A percentile compares a stretch with the other conserved stretches of the same genome.
phyloP scores from a whole-genome alignment of 208 protist species.

The Leishmania major region DNA sequence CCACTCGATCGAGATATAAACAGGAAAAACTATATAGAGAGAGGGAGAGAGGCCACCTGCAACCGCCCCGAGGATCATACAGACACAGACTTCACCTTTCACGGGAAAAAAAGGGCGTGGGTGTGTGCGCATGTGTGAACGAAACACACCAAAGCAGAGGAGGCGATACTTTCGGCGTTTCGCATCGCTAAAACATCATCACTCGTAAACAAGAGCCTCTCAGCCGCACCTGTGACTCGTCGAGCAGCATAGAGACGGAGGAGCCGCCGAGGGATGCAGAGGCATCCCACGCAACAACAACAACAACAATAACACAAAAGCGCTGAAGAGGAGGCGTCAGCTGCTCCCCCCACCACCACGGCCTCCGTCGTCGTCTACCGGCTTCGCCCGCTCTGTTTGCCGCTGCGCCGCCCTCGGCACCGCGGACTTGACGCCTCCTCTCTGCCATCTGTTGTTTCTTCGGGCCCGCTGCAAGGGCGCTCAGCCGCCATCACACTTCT shows the following conservation, averaged over 20 bases:
- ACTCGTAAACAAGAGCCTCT: not conserved
- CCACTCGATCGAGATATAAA: not conserved
- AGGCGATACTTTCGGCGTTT: not conserved
- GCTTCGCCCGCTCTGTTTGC: not conserved
- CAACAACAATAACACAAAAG: not conserved
- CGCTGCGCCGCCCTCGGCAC: not conserved
- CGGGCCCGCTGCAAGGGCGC: not conserved
- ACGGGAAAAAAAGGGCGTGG: not conserved
- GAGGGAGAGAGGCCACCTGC: not conserved
- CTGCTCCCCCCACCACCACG: not conserved
- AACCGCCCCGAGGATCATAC: not conserved
- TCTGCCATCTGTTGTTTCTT: not conserved
- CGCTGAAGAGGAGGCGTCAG: not conserved
- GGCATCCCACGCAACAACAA: not conserved
- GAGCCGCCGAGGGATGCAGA: not conserved
- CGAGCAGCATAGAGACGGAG: not conserved
- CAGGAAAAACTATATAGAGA: not conserved
- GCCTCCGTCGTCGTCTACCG: not conserved
- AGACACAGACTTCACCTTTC: not conserved
- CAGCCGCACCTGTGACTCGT: not conserved
- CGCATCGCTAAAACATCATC: not conserved
- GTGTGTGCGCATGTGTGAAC: not conserved
- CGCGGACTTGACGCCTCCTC: not conserved
- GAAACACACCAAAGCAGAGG: not conserved
- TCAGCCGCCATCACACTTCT: not conserved